Base-by-base conservation (phyloP, 1,139 yeast genomes). In the Wickerhamomyces sp. region DNA sequence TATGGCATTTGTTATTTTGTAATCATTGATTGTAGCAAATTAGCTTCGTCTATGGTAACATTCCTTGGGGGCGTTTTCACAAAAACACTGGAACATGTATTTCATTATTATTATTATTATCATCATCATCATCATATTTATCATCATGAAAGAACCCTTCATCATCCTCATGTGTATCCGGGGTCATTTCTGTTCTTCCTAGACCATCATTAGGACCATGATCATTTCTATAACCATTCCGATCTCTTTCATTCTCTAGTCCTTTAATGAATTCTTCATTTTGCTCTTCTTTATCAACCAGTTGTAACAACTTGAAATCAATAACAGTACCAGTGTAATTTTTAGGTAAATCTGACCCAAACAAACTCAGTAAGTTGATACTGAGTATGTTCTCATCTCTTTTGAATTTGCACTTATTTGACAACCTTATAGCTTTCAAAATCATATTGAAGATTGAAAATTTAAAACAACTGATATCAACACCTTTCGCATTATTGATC, bases 321-420 rank as follows among this genome's bases (percentile, higher is more conserved):
- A 84, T 73, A 33, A 82, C 72, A 0, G 85, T 79, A 2, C 88
- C 89, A 2, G 78, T 69, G 53, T 78, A 78, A 44, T 63, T 66
- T 36, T 58, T 60, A 0, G 70, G 68, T 15, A 66, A 47, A 27
- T 54, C 58, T 36, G 47, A 59, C 48, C 55, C 59, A 33, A 48
- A 50, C 6, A 64, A 61, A 43, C 69, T 64, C 18, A 68, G 46
- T 7, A 68, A 56, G 43, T 65, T 65, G 9, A 67, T 58, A 46
- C 61, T 65, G 37, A 68, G 45, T 1, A 81, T 63, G 49, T 70
- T 68, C 14, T 64, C 55, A 60, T 83, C 91, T 60, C 77, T 78
- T 49, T 81, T 62, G 10, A 84, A 67, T 54, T 82, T 78, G 49
- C 85, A 79, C 49, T 80, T 76, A 40, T 77, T 69, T 0, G 89